phyloP scores from a whole-genome alignment of 2,329 filamentous ascomycete species.

The Knufia petricola region DNA sequence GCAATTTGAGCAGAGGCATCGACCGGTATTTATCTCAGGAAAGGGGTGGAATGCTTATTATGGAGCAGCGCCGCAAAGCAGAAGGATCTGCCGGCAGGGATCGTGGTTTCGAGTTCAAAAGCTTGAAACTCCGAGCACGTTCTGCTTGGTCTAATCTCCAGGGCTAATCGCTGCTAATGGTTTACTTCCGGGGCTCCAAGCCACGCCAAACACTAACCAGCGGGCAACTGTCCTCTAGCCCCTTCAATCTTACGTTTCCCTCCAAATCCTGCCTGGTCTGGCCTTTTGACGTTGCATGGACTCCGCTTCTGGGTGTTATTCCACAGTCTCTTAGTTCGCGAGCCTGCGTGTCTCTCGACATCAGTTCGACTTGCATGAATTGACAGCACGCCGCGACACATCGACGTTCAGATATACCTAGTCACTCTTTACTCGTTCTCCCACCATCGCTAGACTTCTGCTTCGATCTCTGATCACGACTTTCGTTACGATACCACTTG shows the following conservation, averaged over 20 bases:
- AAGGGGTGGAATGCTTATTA: background rate
- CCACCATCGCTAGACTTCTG: background rate
- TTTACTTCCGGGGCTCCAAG: background rate
- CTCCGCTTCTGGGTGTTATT: background rate
- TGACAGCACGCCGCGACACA: background rate
- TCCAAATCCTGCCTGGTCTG: background rate
- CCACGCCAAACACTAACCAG: background rate
- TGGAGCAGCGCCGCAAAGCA: background rate
- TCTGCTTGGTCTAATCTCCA: background rate
- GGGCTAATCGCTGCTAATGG: background rate
- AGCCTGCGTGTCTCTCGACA: background rate
- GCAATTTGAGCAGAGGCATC: background rate
- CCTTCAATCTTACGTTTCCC: conserved; percentile 2
- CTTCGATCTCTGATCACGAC: background rate
- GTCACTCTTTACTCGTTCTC: conserved; percentile 1
- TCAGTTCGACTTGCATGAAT: background rate
- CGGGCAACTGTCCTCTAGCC: background rate
- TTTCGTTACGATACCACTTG: background rate
- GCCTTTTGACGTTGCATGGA: conserved; percentile 1
- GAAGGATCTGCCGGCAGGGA: background rate
- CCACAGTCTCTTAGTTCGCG: background rate
- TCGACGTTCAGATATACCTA: background rate
- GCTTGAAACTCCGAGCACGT: background rate
- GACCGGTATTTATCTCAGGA: background rate
- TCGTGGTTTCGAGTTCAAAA: background rate